These are phyloP conservation scores for Entophlyctis helioformis DNA, from an alignment of 192 early-diverging fungal genomes.

Conservation along the genomic window DNA sequence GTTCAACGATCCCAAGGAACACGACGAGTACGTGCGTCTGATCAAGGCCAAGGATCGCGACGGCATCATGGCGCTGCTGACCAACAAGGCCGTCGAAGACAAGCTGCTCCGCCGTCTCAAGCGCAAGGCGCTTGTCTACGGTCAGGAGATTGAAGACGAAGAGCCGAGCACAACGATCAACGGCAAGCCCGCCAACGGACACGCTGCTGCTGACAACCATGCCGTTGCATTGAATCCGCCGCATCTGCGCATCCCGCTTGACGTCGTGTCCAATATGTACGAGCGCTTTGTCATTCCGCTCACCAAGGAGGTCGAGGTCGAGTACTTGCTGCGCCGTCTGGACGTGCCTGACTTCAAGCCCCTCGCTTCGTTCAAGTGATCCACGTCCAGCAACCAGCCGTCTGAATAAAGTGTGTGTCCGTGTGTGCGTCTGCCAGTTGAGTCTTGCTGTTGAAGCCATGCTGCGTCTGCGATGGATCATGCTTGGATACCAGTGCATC, in stretches of 20 bases:
- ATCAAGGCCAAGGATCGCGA: constrained; percentile 63
- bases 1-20: constrained; percentile 70
- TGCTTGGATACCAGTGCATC: too few relatives aligned
- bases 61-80: constrained; percentile 74
- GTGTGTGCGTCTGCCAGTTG: too few relatives aligned
- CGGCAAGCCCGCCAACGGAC: constrained; percentile 7
- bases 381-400: too few relatives aligned
- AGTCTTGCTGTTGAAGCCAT: too few relatives aligned
- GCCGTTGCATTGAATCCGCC: too few relatives aligned
- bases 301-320: constrained; percentile 93
- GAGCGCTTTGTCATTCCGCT: constrained; percentile 92
- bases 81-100: constrained; percentile 77
- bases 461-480: too few relatives aligned
- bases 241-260: constrained; percentile 51
- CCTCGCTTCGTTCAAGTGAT: too few relatives aligned
- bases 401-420: too few relatives aligned
- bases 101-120: constrained; percentile 67
- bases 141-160: constrained; percentile 68
- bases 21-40: constrained; percentile 60
- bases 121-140: constrained; percentile 86
- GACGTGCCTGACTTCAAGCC: constrained; percentile 9
- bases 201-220: too few relatives aligned
- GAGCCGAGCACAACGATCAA: constrained; percentile 1
- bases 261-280: constrained; percentile 84
- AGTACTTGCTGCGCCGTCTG: constrained; percentile 71